These are phyloP conservation scores for Tuber magnatum DNA, from an alignment of 495 filamentous ascomycete species.

Conservation along the genomic window DNA sequence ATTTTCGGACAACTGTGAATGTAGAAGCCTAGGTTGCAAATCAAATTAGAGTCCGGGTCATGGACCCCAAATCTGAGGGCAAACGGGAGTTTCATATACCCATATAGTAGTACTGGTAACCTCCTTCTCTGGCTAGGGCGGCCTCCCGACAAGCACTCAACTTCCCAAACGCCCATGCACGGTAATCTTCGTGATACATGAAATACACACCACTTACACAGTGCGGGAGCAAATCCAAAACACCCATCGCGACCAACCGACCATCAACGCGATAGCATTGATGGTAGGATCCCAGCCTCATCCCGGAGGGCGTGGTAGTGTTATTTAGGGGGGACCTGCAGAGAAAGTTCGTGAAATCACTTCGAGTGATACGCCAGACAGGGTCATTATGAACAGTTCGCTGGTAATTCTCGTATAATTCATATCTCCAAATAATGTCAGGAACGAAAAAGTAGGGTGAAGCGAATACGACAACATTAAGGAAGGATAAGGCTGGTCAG, in stretches of 20 bases:
- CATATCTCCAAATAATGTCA: constrained; percentile 44
- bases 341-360: constrained; percentile 74
- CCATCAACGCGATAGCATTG: constrained; percentile 92
- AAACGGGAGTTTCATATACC: constrained; percentile 44
- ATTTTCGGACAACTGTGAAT: constrained; percentile 69
- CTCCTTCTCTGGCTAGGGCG: constrained; percentile 63
- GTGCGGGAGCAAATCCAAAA: constrained; percentile 78
- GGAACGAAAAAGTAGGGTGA: constrained; percentile 8
- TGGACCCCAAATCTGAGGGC: constrained; percentile 35
- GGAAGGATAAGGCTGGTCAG: background rate
- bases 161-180: constrained; percentile 76
- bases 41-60: constrained; percentile 49
- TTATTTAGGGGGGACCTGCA: constrained; percentile 68
- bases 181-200: constrained; percentile 79
- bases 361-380: constrained; percentile 55
- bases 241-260: constrained; percentile 75
- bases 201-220: constrained; percentile 93
- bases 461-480: background rate
- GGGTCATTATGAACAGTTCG: constrained; percentile 68
- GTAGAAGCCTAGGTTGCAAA: constrained; percentile 53
- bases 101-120: constrained; percentile 71
- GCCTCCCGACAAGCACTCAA: constrained; percentile 81
- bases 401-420: constrained; percentile 82
- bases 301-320: constrained; percentile 46
- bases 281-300: constrained; percentile 79